Evolutionary conservation across 108 stramenopile species (phyloP), one percentile per base, ranked within the genome.

Genomic region (Phaeodactylum tricornutum): DNA sequence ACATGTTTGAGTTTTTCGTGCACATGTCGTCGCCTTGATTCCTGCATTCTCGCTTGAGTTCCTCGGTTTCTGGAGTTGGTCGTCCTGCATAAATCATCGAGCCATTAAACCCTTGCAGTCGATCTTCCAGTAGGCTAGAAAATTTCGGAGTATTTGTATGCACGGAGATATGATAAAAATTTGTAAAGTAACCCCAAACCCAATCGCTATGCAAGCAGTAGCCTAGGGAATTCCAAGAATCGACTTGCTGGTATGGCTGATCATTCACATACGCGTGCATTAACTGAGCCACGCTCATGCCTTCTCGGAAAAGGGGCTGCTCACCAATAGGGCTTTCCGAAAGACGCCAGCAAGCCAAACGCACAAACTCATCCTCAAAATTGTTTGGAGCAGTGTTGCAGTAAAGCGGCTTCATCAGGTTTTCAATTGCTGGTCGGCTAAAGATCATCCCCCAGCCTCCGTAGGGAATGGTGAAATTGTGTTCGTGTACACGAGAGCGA

Each of bases 401-500:
- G 4, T 44, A 23, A 17, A 33, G 29, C 25, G 23, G 44, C 16
- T 35, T 5, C 14, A 22, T 4, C 20, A 22, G n/a, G 2, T 7
- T 30, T 22, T 33, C 15, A 21, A 75, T 32, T 21, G 62, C 22
- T 17, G 48, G 55, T 8, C 54, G 38, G 57, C 57, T 72, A 12
- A 67, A 36, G 21, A 72, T 48, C 1, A 50, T 41, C 3, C 72
- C 72, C 42, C 46, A 74, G 17, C 72, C 67, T 11, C 71, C 71
- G 44, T 63, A 72, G 1, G 66, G 56, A 47, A 67, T 37, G 3
- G 71, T 64, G 38, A 62, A 63, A 36, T 72, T 72, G 35, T 57
- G 37, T 24, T 17, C 20, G 11, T 26, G 17, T 9, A 64, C 29
- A n/a, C 17, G 5, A 2, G 63, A 35, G 2, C 26, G 26, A 6